A percentile compares a stretch with the other conserved stretches of the same genome.
Evolutionary conservation across 345 rosid species (phyloP).

Genomic region (Eucalyptus regnans): DNA sequence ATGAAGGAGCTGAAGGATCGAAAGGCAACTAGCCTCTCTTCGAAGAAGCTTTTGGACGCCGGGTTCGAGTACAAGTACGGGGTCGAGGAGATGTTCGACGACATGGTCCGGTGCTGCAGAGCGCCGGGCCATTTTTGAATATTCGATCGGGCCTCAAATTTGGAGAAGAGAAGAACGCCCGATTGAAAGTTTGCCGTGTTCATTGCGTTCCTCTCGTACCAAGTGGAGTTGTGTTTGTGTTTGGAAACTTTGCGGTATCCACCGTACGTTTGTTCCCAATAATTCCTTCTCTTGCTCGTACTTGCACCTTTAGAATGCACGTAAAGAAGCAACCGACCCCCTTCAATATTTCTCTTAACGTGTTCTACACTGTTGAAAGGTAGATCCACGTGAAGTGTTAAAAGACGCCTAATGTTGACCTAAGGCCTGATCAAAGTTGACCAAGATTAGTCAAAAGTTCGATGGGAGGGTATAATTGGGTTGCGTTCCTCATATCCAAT

Average conservation of each 20-base stretch:
- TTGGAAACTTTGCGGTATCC: background rate
- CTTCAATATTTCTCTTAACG: too few species aligned
- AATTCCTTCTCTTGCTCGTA: background rate
- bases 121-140: background rate
- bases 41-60: constrained; percentile 27
- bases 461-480: too few species aligned
- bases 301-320: too few species aligned
- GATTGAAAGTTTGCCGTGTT: accelerated
- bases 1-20: background rate
- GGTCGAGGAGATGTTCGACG: background rate
- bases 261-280: background rate
- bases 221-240: background rate
- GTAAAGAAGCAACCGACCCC: too few species aligned
- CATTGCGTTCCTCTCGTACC: background rate
- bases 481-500: too few species aligned
- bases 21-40: background rate
- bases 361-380: too few species aligned
- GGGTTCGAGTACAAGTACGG: constrained; percentile 37
- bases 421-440: too few species aligned
- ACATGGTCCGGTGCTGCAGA: background rate
- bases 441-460: too few species aligned
- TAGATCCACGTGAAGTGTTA: too few species aligned
- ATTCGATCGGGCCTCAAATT: background rate
- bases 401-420: too few species aligned
- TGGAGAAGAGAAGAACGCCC: background rate